phyloP scores from a whole-genome alignment of 2,329 filamentous ascomycete genomes.

The Sclerotinia subarctica region DNA sequence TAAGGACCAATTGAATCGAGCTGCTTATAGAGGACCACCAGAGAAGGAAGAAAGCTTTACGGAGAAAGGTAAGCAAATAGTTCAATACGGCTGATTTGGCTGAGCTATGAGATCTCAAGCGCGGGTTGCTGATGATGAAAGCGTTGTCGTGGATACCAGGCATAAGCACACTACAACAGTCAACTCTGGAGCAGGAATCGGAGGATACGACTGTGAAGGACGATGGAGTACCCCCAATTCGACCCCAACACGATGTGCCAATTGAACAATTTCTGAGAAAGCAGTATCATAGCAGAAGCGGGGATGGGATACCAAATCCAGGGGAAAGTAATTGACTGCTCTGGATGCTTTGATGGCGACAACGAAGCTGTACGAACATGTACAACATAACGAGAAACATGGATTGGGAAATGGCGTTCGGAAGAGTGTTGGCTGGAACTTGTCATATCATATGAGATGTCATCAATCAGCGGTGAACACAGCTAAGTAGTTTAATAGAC shows the following conservation, averaged over 20 bases:
- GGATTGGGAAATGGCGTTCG: conserved; percentile 8
- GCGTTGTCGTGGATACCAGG: conserved; percentile 31
- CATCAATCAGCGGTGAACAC: conserved; percentile 8
- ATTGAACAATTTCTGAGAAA: conserved; percentile 36
- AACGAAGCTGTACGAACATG: neutral
- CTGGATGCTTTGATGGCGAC: neutral
- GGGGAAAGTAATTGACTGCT: neutral
- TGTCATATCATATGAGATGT: conserved; percentile 6
- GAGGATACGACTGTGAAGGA: conserved; percentile 11
- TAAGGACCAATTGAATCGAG: conserved; percentile 34
- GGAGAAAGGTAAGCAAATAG: conserved; percentile 28
- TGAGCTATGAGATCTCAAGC: neutral
- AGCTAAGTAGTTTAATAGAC: conserved; percentile 1
- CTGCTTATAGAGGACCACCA: conserved; percentile 23
- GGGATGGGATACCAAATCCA: conserved; percentile 27
- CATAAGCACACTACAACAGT: conserved; percentile 23
- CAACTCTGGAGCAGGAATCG: conserved; percentile 23
- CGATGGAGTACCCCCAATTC: conserved; percentile 25
- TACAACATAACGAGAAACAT: neutral
- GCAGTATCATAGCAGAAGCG: conserved; percentile 34
- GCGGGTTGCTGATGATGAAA: conserved; percentile 25
- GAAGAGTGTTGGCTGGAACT: conserved; percentile 1
- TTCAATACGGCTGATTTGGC: neutral
- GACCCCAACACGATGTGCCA: conserved; percentile 36
- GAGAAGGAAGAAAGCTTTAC: conserved; percentile 24